Evolutionary conservation across 2,329 filamentous ascomycete genomes (phyloP), one percentile per base, ranked within the genome.

Genomic region (Herpotrichia juniperi): DNA sequence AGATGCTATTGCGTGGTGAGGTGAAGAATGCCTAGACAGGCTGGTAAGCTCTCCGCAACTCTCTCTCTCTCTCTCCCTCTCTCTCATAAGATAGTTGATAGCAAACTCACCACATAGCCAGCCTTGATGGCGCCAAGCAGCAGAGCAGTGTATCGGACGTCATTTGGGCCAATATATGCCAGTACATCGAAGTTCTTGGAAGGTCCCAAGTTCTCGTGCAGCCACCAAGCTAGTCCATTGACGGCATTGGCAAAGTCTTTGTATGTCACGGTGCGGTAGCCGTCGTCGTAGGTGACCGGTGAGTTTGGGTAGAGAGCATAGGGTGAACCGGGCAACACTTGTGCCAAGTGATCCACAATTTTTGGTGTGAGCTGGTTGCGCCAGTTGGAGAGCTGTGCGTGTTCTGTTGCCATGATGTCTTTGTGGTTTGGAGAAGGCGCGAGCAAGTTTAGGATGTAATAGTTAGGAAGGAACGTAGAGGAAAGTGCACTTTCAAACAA

Each of bases 181-280:
- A 68, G 21, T 16, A 57, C 54, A 21, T 62, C 53, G 25, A 62
- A 63, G 17, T 56, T 42, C 54, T 48, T 10, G 61, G 59, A 9
- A 49, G 59, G 1, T 67, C 72, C 24, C 1, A 78, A 51, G 3
- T 47, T 58, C 16, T 61, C 46, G 11, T 72, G 58, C 11, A 78
- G 58, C 42, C 69, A 64, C 66, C 67, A 71, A 0, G 72, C 61
- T 22, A 67, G 61, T 4, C 68, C 62, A 53, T 75, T 63, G 12
- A 74, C 59, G 7, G 69, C 72, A 22, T 61, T 55, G n/a, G 67
- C 59, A 22, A 73, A 50, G 3, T 56, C 50, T 10, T 47, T 48
- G n/a, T 66, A 66, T 1, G 60, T 63, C 14, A 74, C 54, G 10
- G 68, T 61, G 11, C 51, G 51, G 47, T 66, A 75, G 0, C 69